phyloP scores from a whole-genome alignment of 495 filamentous ascomycete genomes.

The Penicillium coffeae region DNA sequence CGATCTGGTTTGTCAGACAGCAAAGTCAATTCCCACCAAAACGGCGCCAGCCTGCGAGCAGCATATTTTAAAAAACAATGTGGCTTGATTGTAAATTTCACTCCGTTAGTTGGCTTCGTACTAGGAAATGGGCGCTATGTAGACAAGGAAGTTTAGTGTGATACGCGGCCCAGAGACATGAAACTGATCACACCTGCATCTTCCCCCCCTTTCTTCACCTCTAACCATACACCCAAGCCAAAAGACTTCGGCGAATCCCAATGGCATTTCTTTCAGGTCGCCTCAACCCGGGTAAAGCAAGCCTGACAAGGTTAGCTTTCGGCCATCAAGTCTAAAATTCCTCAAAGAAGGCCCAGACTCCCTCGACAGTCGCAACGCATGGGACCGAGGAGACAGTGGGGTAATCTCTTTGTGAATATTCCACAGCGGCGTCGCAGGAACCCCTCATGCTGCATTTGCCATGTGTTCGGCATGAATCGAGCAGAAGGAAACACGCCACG shows the following conservation, averaged over 20 bases:
- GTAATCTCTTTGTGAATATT: neutral
- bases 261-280: neutral
- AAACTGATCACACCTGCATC: neutral
- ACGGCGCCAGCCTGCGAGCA: no score
- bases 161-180: neutral
- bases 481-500: neutral
- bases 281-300: neutral
- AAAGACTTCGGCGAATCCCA: neutral
- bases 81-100: no score
- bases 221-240: neutral
- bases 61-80: no score
- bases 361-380: neutral
- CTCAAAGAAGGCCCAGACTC: neutral
- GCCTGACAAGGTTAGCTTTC: neutral
- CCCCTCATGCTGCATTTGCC: constrained; percentile 9
- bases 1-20: no score
- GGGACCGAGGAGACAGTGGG: neutral
- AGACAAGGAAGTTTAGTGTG: neutral
- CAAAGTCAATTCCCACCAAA: no score
- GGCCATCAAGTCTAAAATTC: neutral
- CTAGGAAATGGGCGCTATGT: neutral
- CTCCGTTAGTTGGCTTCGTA: neutral
- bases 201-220: neutral
- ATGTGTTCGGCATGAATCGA: constrained; percentile 15
- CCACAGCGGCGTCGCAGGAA: neutral